Evolutionary conservation across 208 protist genomes (phyloP).

Genomic region (Trypanosoma caninum): DNA sequence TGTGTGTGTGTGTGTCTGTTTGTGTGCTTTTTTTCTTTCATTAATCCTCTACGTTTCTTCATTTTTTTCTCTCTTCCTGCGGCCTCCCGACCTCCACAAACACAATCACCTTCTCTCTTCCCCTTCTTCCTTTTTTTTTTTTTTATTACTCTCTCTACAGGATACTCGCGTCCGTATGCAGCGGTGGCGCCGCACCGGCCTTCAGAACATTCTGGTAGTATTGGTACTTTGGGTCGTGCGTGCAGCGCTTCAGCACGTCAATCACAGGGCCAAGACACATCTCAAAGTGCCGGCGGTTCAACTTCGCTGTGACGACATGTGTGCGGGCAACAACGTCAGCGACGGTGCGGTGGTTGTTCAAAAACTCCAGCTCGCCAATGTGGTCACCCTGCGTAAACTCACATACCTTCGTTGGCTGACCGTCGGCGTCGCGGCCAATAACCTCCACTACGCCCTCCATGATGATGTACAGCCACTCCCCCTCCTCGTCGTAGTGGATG

Average conservation of each 20-base stretch:
- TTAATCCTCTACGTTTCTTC: background rate
- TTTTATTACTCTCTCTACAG: background rate
- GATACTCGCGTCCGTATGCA: background rate
- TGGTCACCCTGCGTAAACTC: slow-evolving; percentile 82
- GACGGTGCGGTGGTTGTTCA: slow-evolving; percentile 86
- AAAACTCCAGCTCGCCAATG: slow-evolving; percentile 88
- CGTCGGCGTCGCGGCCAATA: slow-evolving; percentile 72
- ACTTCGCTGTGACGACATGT: slow-evolving; percentile 78
- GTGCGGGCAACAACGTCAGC: slow-evolving; percentile 79
- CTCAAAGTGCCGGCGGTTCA: slow-evolving; percentile 91
- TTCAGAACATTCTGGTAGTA: slow-evolving; percentile 90
- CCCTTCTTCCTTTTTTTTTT: background rate
- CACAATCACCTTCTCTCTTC: background rate
- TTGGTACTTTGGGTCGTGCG: slow-evolving; percentile 75
- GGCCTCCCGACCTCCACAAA: background rate
- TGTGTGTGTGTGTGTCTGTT: background rate
- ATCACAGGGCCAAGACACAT: slow-evolving; percentile 91
- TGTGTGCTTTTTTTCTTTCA: background rate
- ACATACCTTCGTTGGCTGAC: slow-evolving; percentile 72
- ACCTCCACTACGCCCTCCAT: slow-evolving; percentile 84
- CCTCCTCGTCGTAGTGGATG: slow-evolving; percentile 82
- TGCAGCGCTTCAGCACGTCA: slow-evolving; percentile 83
- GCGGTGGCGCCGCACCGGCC: slow-evolving; percentile 9
- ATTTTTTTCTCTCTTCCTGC: too few relatives aligned
- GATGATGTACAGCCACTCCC: slow-evolving; percentile 91